A percentile compares a stretch with the other conserved stretches of the same genome.
phyloP scores from a whole-genome alignment of 306 rosid genomes.

The Castanea crenata region DNA sequence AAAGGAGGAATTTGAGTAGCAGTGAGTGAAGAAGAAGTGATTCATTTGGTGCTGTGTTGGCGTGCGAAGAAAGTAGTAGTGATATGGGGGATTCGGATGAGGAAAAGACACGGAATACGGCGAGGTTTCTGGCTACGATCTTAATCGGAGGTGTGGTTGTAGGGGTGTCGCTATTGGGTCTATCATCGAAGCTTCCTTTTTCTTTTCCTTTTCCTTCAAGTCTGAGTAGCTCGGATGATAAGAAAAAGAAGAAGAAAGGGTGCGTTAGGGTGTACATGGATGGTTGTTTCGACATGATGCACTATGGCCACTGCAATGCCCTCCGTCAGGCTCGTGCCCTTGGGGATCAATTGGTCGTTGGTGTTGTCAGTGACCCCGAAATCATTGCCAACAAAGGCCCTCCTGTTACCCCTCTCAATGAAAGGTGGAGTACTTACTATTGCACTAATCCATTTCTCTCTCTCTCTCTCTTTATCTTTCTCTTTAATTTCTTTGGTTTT shows the following conservation, averaged over 20 bases:
- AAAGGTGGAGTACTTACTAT: conserved; percentile 29
- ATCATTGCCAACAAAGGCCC: conserved; percentile 57
- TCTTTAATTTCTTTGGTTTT: neutral
- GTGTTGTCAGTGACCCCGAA: conserved; percentile 60
- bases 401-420: conserved; percentile 56
- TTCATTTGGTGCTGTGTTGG: neutral
- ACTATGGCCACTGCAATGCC: conserved; percentile 70
- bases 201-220: neutral
- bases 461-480: neutral
- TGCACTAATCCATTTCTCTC: neutral
- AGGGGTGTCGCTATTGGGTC: conserved; percentile 46
- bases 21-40: too few species aligned
- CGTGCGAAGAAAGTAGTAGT: neutral
- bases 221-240: conserved; percentile 2
- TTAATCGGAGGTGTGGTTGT: conserved; percentile 63
- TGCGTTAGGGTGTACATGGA: conserved; percentile 55
- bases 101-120: conserved; percentile 35
- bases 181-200: conserved; percentile 28
- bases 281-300: conserved; percentile 71
- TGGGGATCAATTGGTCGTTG: conserved; percentile 58
- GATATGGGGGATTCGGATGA: conserved; percentile 42
- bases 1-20: too few species aligned
- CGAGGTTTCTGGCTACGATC: conserved; percentile 54
- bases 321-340: conserved; percentile 70
- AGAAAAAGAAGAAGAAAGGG: conserved; percentile 56